Conservation (phyloP, 177 flowering plant genomes). For the Tripterygium wilfordii region DNA sequence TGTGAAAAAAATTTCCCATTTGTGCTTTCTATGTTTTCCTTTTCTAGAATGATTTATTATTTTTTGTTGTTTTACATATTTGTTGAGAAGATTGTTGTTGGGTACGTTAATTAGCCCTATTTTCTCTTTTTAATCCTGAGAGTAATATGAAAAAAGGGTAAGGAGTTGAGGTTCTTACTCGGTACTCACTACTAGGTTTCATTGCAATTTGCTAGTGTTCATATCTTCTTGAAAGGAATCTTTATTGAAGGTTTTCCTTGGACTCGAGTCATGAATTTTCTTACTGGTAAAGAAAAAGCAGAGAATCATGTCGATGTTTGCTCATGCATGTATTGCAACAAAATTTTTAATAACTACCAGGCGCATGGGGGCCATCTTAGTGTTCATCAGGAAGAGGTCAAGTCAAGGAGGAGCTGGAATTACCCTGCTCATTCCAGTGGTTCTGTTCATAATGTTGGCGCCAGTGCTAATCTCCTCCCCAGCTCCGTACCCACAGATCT, state of each 20-base stretch:
- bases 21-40: no score
- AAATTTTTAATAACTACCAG: conserved; percentile 5
- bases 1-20: no score
- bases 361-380: conserved; percentile 16
- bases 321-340: conserved; percentile 11
- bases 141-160: no score
- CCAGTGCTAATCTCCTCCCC: neutral
- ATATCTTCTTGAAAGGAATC: conserved; percentile 9
- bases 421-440: conserved; percentile 1
- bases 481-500: neutral
- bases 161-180: no score
- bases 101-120: no score
- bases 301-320: neutral
- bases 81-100: no score
- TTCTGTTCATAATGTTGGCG: neutral
- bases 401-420: conserved; percentile 5
- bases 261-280: conserved; percentile 1
- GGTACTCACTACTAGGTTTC: no score
- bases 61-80: no score
- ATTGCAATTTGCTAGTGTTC: conserved; percentile 3
- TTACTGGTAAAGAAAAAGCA: conserved; percentile 1
- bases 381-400: conserved; percentile 4
- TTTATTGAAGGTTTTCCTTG: no score
- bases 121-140: no score
- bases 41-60: no score